These are phyloP conservation scores for Rhytidiadelphus loreus DNA, from an alignment of 225 moss, liverwort and hornwort genomes.

Conservation along the genomic window DNA sequence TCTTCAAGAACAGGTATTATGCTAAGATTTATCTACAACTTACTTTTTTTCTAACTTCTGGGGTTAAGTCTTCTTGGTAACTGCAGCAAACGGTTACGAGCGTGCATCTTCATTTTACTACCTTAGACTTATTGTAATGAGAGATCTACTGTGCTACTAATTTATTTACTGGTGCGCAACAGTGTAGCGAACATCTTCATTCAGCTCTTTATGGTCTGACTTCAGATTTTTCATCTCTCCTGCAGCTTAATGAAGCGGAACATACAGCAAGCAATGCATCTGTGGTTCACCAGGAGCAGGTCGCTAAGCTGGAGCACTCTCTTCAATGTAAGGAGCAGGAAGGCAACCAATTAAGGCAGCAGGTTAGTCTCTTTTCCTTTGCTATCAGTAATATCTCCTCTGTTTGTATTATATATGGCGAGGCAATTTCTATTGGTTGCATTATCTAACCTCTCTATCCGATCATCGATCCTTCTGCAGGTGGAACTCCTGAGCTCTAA, in stretches of 20 bases:
- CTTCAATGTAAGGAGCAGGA: constrained; percentile 16
- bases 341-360: constrained; percentile 10
- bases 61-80: neutral
- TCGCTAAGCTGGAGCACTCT: constrained; percentile 13
- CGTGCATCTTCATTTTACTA: neutral
- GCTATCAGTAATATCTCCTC: neutral
- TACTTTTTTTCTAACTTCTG: neutral
- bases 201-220: neutral
- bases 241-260: constrained; percentile 19
- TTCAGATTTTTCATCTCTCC: neutral
- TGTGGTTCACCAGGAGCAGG: constrained; percentile 16
- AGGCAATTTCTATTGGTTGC: neutral
- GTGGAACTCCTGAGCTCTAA: constrained; percentile 18
- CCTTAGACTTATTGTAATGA: neutral
- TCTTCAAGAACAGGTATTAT: constrained; percentile 45
- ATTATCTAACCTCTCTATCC: neutral
- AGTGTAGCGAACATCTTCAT: neutral
- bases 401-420: neutral
- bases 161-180: neutral
- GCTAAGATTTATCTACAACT: neutral
- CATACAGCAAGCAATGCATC: neutral
- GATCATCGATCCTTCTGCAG: constrained; percentile 9
- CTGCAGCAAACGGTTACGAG: neutral
- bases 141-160: neutral
- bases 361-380: constrained; percentile 5